These are phyloP conservation scores for Ceratocystis lukuohia DNA, from an alignment of 2,329 filamentous ascomycete genomes.

Conservation along the genomic window DNA sequence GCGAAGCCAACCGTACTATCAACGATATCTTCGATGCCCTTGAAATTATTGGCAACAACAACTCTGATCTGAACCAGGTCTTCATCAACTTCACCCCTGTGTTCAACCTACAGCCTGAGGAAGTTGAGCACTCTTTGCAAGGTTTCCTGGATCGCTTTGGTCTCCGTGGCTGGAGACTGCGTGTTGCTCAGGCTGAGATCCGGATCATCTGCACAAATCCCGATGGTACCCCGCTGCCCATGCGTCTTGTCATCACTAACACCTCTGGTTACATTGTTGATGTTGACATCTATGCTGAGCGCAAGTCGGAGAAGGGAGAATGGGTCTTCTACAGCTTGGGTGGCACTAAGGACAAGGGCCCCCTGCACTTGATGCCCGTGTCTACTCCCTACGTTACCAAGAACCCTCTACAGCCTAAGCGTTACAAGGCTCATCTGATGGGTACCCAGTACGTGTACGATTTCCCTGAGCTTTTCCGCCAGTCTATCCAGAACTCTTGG, in stretches of 20 bases:
- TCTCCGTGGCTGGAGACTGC: conserved; percentile 85
- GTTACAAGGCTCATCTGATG: conserved; percentile 98
- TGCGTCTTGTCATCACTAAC: conserved; percentile 94
- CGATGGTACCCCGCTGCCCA: conserved; percentile 66
- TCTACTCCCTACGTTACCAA: conserved; percentile 92
- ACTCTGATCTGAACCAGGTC: conserved; percentile 98
- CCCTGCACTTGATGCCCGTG: conserved; percentile 86
- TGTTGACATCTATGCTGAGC: conserved; percentile 94
- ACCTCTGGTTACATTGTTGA: conserved; percentile 96
- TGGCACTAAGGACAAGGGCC: conserved; percentile 84
- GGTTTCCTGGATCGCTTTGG: conserved; percentile 96
- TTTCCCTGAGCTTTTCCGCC: conserved; percentile 97
- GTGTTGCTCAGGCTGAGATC: conserved; percentile 94
- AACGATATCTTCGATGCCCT: conserved; percentile 95
- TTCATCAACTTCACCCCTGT: conserved; percentile 99
- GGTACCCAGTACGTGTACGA: conserved; percentile 99
- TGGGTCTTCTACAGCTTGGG: conserved; percentile 99
- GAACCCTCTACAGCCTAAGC: conserved; percentile 96
- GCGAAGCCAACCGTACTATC: conserved; percentile 89
- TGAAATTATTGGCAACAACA: conserved; percentile 98
- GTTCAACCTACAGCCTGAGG: conserved; percentile 77
- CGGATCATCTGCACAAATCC: conserved; percentile 96
- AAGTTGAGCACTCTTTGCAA: conserved; percentile 84
- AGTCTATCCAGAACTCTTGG: conserved; percentile 96
- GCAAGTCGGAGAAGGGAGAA: conserved; percentile 93